Conservation (phyloP, 495 filamentous ascomycete species). For the Trichoderma asperelloides region DNA sequence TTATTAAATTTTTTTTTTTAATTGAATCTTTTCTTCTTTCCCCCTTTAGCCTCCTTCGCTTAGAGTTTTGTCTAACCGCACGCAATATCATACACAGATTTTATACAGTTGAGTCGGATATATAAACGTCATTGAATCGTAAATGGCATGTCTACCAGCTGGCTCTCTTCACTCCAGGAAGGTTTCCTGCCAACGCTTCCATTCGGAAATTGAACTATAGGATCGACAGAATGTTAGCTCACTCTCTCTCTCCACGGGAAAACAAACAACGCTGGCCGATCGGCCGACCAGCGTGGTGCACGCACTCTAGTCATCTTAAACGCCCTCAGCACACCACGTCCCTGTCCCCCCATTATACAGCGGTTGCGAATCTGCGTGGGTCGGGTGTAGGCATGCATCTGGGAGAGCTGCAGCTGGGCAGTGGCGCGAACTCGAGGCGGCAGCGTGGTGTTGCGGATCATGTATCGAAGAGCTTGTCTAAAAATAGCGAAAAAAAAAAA, state of each 20-base stretch:
- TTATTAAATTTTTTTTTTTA: too few relatives aligned
- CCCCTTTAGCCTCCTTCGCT: neutral
- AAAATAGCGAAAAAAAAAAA: conserved; percentile 8
- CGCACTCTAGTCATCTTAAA: conserved; percentile 87
- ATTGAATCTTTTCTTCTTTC: neutral
- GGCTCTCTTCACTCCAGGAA: conserved; percentile 92
- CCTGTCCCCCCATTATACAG: conserved; percentile 81
- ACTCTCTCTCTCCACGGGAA: neutral
- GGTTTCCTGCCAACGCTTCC: conserved; percentile 75
- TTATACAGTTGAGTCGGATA: neutral
- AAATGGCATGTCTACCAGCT: conserved; percentile 58
- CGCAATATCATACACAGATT: conserved; percentile 2
- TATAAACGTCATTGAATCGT: neutral
- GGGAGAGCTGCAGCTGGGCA: conserved; percentile 82
- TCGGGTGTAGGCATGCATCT: conserved; percentile 92
- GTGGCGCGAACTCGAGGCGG: conserved; percentile 71
- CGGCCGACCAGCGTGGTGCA: conserved; percentile 9
- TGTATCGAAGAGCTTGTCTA: conserved; percentile 93
- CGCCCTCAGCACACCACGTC: conserved; percentile 74
- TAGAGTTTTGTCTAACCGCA: neutral
- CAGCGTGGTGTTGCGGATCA: conserved; percentile 85
- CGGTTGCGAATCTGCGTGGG: conserved; percentile 89
- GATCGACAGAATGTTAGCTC: conserved; percentile 22
- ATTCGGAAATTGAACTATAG: conserved; percentile 81
- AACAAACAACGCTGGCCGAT: neutral